A percentile compares a stretch with the other conserved stretches of the same genome.
These are phyloP conservation scores for Mucor indicus DNA, from an alignment of 371 early-diverging fungal genomes.

Conservation along the genomic window DNA sequence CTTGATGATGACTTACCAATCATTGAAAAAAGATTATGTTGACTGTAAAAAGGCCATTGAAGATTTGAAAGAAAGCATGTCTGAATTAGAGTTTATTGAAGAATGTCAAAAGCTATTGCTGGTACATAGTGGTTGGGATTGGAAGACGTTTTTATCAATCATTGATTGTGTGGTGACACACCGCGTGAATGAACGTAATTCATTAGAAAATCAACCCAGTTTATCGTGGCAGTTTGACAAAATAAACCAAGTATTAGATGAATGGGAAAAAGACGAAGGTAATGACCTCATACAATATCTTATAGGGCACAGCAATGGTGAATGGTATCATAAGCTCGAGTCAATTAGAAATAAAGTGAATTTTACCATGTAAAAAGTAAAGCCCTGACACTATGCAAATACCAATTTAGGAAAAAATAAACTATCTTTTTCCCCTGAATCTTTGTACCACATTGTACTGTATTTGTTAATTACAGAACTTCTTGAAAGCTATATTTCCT, in stretches of 20 bases:
- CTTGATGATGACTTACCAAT: conserved; percentile 40
- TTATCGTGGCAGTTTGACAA: conserved; percentile 8
- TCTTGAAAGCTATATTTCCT: too few relatives aligned
- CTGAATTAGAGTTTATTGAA: conserved; percentile 41
- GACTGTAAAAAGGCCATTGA: conserved; percentile 54
- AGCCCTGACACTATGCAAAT: background rate
- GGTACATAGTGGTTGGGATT: conserved; percentile 62
- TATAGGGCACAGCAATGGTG: background rate
- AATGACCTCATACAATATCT: conserved; percentile 4
- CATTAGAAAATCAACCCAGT: conserved; percentile 6
- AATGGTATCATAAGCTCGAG: too few relatives aligned
- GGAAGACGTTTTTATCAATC: conserved; percentile 30
- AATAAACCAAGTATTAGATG: conserved; percentile 3
- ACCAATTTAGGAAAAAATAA: too few relatives aligned
- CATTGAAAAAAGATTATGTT: conserved; percentile 43
- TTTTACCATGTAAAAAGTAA: too few relatives aligned
- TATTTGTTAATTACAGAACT: too few relatives aligned
- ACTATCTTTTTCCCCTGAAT: too few relatives aligned
- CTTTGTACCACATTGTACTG: too few relatives aligned
- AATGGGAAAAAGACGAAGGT: conserved; percentile 11
- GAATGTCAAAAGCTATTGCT: conserved; percentile 51
- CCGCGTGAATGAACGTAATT: background rate
- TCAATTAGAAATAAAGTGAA: too few relatives aligned
- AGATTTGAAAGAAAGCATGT: conserved; percentile 49
- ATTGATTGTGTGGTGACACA: conserved; percentile 1